Percentiles rank a stretch among this genome's conserved stretches.
These are phyloP conservation scores for Diaporthe vaccinii DNA, from an alignment of 2,329 filamentous ascomycete genomes.

Conservation along the genomic window DNA sequence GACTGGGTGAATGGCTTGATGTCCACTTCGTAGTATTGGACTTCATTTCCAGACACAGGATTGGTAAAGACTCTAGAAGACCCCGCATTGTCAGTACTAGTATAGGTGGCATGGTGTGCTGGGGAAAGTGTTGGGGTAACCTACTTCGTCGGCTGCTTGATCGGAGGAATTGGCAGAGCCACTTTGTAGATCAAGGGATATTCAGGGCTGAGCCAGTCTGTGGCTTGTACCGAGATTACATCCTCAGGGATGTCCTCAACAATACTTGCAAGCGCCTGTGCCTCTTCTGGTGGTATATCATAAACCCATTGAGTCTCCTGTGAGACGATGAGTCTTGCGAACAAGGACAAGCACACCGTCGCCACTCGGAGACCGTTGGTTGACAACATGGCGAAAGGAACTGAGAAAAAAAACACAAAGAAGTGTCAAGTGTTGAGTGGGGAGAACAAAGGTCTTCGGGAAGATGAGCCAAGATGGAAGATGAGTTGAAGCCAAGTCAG, in stretches of 20 bases:
- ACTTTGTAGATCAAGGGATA: slow-evolving; percentile 55
- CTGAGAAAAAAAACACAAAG: not conserved
- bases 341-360: not conserved
- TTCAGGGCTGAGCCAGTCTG: slow-evolving; percentile 49
- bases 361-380: not conserved
- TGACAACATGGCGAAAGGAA: not conserved
- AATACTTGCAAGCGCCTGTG: slow-evolving; percentile 42
- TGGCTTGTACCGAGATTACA: slow-evolving; percentile 36
- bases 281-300: slow-evolving; percentile 45
- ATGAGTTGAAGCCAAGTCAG: not conserved
- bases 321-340: slow-evolving; percentile 10
- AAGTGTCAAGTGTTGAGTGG: not conserved
- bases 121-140: slow-evolving; percentile 35
- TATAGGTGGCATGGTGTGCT: not conserved
- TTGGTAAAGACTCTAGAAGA: slow-evolving; percentile 50
- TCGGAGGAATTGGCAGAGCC: slow-evolving; percentile 59
- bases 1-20: slow-evolving; percentile 51
- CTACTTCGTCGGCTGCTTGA: slow-evolving; percentile 57
- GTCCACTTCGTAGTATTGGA: slow-evolving; percentile 54
- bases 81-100: slow-evolving; percentile 13
- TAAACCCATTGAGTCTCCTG: slow-evolving; percentile 41
- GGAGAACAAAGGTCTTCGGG: not conserved
- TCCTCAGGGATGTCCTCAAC: slow-evolving; percentile 44
- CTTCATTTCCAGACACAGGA: slow-evolving; percentile 51
- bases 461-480: not conserved